Percentiles rank a stretch among this genome's conserved stretches.
Conservation (phyloP, 1,284 basidiomycete species). For the Wolfiporia cocos region DNA sequence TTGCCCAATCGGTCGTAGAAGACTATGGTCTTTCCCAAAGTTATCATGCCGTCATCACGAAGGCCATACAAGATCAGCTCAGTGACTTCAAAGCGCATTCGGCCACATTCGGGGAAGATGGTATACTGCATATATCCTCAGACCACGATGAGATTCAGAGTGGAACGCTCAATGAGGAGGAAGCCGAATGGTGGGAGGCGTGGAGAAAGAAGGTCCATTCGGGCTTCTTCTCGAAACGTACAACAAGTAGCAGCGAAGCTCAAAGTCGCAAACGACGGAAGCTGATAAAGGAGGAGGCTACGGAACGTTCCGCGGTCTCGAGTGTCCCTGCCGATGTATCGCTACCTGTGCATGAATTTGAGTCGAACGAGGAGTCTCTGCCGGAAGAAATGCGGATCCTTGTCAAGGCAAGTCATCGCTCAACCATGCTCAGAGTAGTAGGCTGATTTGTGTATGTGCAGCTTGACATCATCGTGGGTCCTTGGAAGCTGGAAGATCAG, state of each 20-base stretch:
- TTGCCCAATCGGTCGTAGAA: conserved; percentile 88
- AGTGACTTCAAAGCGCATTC: conserved; percentile 72
- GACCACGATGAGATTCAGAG: conserved; percentile 28
- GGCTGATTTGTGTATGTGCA: conserved; percentile 27
- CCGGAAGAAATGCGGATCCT: conserved; percentile 86
- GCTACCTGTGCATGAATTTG: conserved; percentile 25
- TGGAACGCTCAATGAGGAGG: conserved; percentile 47
- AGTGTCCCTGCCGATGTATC: conserved; percentile 9
- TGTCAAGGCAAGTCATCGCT: conserved; percentile 56
- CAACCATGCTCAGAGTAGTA: conserved; percentile 1
- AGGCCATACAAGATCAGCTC: conserved; percentile 84
- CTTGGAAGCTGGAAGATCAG: conserved; percentile 92
- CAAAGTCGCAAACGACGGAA: conserved; percentile 31
- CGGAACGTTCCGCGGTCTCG: conserved; percentile 9
- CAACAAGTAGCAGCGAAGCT: conserved; percentile 15
- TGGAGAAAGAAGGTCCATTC: conserved; percentile 56
- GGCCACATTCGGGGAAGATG: conserved; percentile 30
- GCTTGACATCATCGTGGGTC: conserved; percentile 95
- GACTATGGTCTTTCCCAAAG: conserved; percentile 79
- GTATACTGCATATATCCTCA: conserved; percentile 20
- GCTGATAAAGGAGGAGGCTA: conserved; percentile 24
- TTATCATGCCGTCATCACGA: conserved; percentile 74
- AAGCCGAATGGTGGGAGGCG: conserved; percentile 60
- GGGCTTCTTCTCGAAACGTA: conserved; percentile 25
- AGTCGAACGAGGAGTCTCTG: conserved; percentile 50